Conservation (phyloP, 139 green algal genomes). For the Auxenochlorella protothecoides region DNA sequence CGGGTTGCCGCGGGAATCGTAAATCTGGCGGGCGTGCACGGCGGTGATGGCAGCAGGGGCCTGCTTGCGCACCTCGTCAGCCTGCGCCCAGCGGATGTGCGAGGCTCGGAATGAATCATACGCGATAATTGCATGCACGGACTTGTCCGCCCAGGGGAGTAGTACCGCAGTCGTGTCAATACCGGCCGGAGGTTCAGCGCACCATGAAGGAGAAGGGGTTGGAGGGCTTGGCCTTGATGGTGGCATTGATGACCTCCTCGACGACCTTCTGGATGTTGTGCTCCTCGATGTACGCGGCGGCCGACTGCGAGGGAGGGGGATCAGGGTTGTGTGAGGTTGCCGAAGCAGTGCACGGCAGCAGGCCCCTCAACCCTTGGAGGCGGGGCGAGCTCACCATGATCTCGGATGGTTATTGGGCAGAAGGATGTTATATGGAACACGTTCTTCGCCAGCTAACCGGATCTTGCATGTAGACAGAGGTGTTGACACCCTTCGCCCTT, state of each 20-base stretch:
- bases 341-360: too few relatives aligned
- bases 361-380: too few relatives aligned
- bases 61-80: slow-evolving; percentile 17
- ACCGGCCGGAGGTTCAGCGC: neutral
- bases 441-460: too few relatives aligned
- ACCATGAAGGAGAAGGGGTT: slow-evolving; percentile 88
- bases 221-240: slow-evolving; percentile 80
- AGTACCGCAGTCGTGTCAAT: too few relatives aligned
- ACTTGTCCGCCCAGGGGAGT: too few relatives aligned
- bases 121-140: neutral
- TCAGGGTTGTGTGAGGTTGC: too few relatives aligned
- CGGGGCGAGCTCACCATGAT: too few relatives aligned
- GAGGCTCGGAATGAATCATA: neutral
- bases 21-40: slow-evolving; percentile 84
- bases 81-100: slow-evolving; percentile 4
- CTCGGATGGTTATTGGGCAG: too few relatives aligned
- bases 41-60: slow-evolving; percentile 69
- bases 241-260: slow-evolving; percentile 86
- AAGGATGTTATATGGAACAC: too few relatives aligned
- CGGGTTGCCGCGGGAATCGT: slow-evolving; percentile 96
- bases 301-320: neutral
- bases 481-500: too few relatives aligned
- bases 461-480: too few relatives aligned
- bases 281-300: slow-evolving; percentile 76
- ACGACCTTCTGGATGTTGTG: slow-evolving; percentile 70